A percentile compares a stretch with the other conserved stretches of the same genome.
phyloP scores from a whole-genome alignment of 208 protist species.

The Trypanosomatidae sp. region DNA sequence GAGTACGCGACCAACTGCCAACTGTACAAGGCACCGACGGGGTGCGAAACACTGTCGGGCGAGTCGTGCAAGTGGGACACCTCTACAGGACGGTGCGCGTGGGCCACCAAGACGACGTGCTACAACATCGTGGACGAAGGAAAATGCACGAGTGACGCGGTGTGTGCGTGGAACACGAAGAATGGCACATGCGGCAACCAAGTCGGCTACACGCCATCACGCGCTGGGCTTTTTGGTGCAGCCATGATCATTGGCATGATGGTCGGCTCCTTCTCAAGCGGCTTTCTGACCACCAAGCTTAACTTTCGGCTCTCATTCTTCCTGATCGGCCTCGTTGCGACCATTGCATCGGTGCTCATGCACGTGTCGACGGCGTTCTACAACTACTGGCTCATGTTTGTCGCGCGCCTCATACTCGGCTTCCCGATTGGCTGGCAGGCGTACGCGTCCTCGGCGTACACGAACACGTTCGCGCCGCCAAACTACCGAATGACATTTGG shows the following conservation, averaged over 20 bases:
- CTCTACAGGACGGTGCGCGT: constrained; percentile 8
- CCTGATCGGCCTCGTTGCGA: constrained; percentile 6
- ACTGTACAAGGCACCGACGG: constrained; percentile 5
- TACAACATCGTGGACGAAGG: constrained; percentile 1
- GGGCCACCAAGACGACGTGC: constrained; percentile 10
- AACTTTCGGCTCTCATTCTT: constrained; percentile 12
- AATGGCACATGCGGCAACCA: constrained; percentile 6
- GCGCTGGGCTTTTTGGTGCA: constrained; percentile 15
- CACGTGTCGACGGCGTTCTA: constrained; percentile 12
- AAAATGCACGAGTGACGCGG: constrained; percentile 4
- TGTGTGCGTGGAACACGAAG: constrained; percentile 10
- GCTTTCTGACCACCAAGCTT: constrained; percentile 5
- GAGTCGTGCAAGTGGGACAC: constrained; percentile 4
- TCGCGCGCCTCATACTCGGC: constrained; percentile 13
- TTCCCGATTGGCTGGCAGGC: constrained; percentile 11
- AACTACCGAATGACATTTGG: constrained; percentile 9
- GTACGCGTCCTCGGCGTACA: constrained; percentile 13
- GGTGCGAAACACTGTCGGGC: constrained; percentile 6
- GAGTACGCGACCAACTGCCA: constrained; percentile 14
- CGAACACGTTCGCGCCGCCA: constrained; percentile 8
- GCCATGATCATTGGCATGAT: constrained; percentile 13
- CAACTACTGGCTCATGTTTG: constrained; percentile 13
- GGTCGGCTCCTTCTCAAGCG: constrained; percentile 7
- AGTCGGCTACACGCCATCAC: constrained; percentile 11
- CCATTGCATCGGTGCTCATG: constrained; percentile 5